Evolutionary conservation across 2,329 filamentous ascomycete species (phyloP).

Genomic region (Pleomassaria siparia): DNA sequence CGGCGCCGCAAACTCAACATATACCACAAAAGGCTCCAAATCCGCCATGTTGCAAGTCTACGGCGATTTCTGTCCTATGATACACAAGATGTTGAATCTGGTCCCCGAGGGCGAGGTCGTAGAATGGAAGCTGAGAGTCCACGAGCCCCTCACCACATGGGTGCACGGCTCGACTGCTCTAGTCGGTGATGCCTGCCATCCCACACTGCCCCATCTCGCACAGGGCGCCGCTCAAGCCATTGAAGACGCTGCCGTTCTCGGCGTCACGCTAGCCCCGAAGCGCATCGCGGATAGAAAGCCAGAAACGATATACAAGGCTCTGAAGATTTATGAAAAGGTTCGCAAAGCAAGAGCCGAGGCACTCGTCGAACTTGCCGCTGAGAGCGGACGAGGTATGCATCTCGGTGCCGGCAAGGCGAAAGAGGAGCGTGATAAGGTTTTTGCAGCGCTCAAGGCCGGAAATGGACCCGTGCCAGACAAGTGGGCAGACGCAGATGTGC

Average conservation of each 20-base stretch:
- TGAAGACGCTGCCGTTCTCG: constrained; percentile 62
- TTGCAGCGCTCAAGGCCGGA: constrained; percentile 50
- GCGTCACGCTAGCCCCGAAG: constrained; percentile 52
- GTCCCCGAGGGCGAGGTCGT: constrained; percentile 66
- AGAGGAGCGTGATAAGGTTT: constrained; percentile 59
- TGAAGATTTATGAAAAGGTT: constrained; percentile 59
- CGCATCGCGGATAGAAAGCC: constrained; percentile 47
- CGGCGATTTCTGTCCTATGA: constrained; percentile 61
- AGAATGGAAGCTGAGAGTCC: constrained; percentile 66
- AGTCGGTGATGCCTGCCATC: constrained; percentile 63
- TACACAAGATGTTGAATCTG: constrained; percentile 61
- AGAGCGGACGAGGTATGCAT: constrained; percentile 57
- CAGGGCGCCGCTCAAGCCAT: constrained; percentile 68
- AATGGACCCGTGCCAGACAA: constrained; percentile 52
- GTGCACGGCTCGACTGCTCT: constrained; percentile 55
- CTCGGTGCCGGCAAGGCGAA: constrained; percentile 61
- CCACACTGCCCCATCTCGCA: constrained; percentile 64
- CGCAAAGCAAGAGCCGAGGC: constrained; percentile 59
- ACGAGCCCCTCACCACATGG: constrained; percentile 65
- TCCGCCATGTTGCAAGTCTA: constrained; percentile 62
- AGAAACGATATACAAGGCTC: constrained; percentile 53
- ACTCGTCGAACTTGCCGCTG: constrained; percentile 59
- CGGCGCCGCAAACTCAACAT: constrained; percentile 58
- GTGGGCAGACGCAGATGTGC: constrained; percentile 56
- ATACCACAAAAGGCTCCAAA: constrained; percentile 65